A percentile compares a stretch with the other conserved stretches of the same genome.
phyloP scores from a whole-genome alignment of 306 rosid species.

The Styphnolobium japonicum region DNA sequence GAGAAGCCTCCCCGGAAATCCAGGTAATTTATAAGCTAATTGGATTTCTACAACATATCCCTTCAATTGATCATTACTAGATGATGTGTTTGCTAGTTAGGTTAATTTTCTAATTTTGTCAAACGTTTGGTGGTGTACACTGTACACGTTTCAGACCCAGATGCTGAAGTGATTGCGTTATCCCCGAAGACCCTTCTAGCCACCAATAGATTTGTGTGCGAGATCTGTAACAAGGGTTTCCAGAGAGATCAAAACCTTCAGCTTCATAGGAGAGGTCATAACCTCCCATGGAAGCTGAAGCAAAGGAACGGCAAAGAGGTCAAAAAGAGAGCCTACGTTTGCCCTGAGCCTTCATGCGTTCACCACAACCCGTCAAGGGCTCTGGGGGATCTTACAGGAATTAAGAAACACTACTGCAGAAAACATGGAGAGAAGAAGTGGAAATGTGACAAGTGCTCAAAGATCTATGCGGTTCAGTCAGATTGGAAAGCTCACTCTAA shows the following conservation, averaged over 20 bases:
- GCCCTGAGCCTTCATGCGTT: conserved; percentile 95
- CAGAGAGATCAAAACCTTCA: conserved; percentile 93
- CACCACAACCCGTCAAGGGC: conserved; percentile 97
- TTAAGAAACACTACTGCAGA: conserved; percentile 89
- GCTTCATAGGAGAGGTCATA: conserved; percentile 91
- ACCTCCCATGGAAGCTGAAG: conserved; percentile 92
- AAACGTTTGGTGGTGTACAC: background rate
- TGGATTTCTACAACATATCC: background rate
- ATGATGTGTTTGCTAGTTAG: background rate
- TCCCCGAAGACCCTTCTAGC: conserved; percentile 84
- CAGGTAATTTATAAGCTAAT: conserved; percentile 43
- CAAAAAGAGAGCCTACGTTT: conserved; percentile 84
- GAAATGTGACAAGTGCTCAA: conserved; percentile 95
- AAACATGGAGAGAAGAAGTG: conserved; percentile 99
- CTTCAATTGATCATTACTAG: background rate
- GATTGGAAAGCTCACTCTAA: conserved; percentile 99
- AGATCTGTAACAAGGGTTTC: conserved; percentile 91
- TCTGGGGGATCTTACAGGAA: conserved; percentile 92
- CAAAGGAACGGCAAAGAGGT: conserved; percentile 81
- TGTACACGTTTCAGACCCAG: conserved; percentile 66
- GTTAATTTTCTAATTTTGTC: background rate
- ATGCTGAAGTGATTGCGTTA: conserved; percentile 88
- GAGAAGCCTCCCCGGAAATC: conserved; percentile 89
- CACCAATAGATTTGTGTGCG: conserved; percentile 85
- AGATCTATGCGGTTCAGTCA: conserved; percentile 93